Evolutionary conservation across 1,284 basidiomycete genomes (phyloP).

Genomic region (Irpex rosettiformis): DNA sequence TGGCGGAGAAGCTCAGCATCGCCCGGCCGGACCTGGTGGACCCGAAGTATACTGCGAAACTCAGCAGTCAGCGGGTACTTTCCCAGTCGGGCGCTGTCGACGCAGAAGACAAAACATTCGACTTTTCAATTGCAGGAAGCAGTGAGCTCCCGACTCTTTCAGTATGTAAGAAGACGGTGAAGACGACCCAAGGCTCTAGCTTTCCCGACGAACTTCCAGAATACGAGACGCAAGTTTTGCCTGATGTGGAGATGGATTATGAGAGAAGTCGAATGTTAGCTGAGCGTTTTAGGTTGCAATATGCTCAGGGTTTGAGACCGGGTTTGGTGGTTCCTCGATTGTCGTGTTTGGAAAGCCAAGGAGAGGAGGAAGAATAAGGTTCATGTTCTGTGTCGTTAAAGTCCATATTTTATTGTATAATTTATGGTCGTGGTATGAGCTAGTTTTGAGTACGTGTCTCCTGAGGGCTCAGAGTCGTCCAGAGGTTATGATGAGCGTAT

Average conservation of each 20-base stretch:
- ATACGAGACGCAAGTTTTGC: conserved; percentile 10
- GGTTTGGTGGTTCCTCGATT: conserved; percentile 23
- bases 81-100: background rate
- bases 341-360: conserved; percentile 25
- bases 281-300: conserved; percentile 16
- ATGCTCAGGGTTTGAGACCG: conserved; percentile 20
- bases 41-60: background rate
- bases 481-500: background rate
- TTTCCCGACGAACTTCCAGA: conserved; percentile 19
- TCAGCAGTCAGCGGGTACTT: background rate
- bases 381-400: background rate
- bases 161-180: background rate
- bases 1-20: background rate
- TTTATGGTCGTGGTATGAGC: background rate
- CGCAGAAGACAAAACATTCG: background rate
- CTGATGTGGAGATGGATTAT: conserved; percentile 14
- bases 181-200: background rate
- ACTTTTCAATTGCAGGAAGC: conserved; percentile 5
- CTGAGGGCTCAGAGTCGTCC: background rate
- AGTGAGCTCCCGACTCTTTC: background rate
- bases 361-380: conserved; percentile 1
- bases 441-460: too few relatives aligned
- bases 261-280: conserved; percentile 13
- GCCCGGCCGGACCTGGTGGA: background rate
- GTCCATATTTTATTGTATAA: conserved; percentile 3